Base-by-base conservation (phyloP, 441 rosid species). In the Monsonia emarginata region DNA sequence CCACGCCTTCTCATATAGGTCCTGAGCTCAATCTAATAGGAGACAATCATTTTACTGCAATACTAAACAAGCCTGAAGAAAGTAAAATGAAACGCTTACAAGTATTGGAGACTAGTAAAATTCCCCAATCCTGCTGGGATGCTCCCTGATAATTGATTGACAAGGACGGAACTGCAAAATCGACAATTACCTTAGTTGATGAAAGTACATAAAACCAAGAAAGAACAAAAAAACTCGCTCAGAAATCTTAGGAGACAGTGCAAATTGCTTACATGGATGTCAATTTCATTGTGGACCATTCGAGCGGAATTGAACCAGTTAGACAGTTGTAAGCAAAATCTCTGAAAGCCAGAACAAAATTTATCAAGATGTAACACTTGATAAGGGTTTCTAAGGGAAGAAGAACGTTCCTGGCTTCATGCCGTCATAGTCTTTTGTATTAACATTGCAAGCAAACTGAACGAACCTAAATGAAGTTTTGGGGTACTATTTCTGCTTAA, bases 291-390 rank as follows among this genome's bases (percentile, higher is more conserved):
- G 74, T 73, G 65, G 87, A 76, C 90, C 90, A 87, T 76, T 85
- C 87, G 65, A 7, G 71, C 44, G 97, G 96, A 62, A 91, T 73
- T 22, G 82, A 80, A 50, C 97, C 96, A 57, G 69, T 79, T 64
- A 91, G 77, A 80, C 84, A 87, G 84, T 91, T 91, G 81, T 83
- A 85, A 18, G 92, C 82, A 11, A 91, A 81, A 75, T 91, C 96
- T 73, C 97, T 87, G 22, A 22, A 54, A 54, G 9, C 59, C 28
- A 48, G n/a, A 48, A 24, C 13, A n/a, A 48, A 9, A 9, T 10
- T 13, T 54, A 24, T 54, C 14, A 10, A 54, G 10, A 24, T 54
- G 19, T 24, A 54, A 52, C 25, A 48, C 9, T 46, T 5, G 6
- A 46, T n/a, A 42, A 13, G 9, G 18, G 18, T 4, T 9, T 42